These are phyloP conservation scores for Solanum etuberosum DNA, from an alignment of 257 asterid species.

Conservation along the genomic window DNA sequence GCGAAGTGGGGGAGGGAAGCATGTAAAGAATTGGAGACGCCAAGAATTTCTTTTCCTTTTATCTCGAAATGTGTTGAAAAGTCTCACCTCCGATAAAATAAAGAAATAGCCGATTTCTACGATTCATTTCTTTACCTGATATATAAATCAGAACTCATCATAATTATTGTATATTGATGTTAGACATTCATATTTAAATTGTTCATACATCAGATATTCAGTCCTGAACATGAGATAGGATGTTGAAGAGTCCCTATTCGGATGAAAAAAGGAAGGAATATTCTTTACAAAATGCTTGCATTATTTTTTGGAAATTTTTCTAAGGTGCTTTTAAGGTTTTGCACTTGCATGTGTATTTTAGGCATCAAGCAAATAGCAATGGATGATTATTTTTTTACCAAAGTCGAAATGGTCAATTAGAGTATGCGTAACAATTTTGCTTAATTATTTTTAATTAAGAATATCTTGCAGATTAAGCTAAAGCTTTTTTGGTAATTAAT, in stretches of 20 bases:
- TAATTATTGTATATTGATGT: not conserved
- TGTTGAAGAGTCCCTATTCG: not conserved
- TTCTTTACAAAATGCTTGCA: not conserved
- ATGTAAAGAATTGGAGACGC: not conserved
- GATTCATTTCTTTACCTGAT: not conserved
- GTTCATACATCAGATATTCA: not conserved
- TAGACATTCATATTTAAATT: not conserved
- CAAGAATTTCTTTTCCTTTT: not conserved
- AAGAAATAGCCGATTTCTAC: not conserved
- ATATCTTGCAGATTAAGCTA: not conserved
- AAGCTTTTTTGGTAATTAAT: too few species aligned
- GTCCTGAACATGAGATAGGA: not conserved
- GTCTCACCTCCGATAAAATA: not conserved
- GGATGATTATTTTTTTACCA: not conserved
- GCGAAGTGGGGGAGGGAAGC: not conserved
- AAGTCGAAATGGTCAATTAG: not conserved
- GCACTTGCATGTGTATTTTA: not conserved
- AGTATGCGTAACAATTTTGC: not conserved
- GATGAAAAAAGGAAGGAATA: not conserved
- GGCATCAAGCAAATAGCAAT: not conserved
- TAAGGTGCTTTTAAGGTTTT: not conserved
- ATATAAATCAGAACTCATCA: not conserved
- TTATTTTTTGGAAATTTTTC: not conserved
- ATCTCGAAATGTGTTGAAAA: not conserved
- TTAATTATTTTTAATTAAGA: too few species aligned